These are phyloP conservation scores for Ganoderma lingzhi DNA, from an alignment of 1,284 basidiomycete species.

Conservation along the genomic window DNA sequence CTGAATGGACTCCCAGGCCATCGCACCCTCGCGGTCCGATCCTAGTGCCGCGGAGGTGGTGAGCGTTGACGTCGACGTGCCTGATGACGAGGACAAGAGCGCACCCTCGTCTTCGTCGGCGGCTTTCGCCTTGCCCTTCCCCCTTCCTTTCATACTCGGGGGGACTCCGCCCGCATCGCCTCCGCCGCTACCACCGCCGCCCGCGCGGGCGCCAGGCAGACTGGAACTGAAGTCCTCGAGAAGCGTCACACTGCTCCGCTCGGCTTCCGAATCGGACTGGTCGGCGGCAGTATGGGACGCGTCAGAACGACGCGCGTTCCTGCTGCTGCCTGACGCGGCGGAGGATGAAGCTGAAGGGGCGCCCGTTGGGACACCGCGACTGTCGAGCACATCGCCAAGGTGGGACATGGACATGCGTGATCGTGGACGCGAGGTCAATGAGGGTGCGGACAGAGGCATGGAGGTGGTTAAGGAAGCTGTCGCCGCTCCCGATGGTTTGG, in stretches of 20 bases:
- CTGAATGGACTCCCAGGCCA: conserved; percentile 15
- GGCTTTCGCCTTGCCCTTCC: conserved; percentile 18
- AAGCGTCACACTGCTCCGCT: conserved; percentile 20
- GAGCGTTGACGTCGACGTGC: not conserved
- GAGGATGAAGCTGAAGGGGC: not conserved
- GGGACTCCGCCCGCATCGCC: conserved; percentile 15
- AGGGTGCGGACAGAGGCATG: not conserved
- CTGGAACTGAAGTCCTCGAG: conserved; percentile 4
- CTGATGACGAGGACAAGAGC: conserved; percentile 8
- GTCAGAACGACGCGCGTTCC: conserved; percentile 8
- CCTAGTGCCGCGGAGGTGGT: not conserved
- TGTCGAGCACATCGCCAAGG: not conserved
- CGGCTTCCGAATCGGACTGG: conserved; percentile 6
- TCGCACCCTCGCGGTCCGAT: conserved; percentile 1
- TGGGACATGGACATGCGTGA: conserved; percentile 7
- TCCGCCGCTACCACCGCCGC: conserved; percentile 9
- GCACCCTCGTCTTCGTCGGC: conserved; percentile 2
- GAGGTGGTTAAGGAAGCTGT: not conserved
- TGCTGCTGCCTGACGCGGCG: conserved; percentile 9
- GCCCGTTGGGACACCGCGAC: conserved; percentile 1
- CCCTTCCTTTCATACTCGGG: conserved; percentile 23
- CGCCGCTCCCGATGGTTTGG: not conserved
- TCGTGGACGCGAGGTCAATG: not conserved
- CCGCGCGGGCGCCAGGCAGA: conserved; percentile 6
- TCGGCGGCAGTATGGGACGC: not conserved